Conservation (phyloP, 495 filamentous ascomycete genomes). For the Chlorociboria aeruginascens region DNA sequence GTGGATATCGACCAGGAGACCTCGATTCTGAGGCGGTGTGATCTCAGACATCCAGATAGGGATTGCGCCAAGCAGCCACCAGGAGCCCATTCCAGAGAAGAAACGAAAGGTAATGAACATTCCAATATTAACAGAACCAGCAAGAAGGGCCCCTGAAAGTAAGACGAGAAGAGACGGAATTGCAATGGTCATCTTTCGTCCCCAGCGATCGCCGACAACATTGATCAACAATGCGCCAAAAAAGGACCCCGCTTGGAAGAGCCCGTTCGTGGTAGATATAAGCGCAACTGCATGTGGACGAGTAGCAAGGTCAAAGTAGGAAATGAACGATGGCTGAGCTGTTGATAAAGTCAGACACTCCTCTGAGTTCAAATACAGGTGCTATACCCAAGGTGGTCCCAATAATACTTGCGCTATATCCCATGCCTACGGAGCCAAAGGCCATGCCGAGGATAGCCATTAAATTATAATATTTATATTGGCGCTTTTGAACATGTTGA, state of each 20-base stretch:
- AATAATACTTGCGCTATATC: no score
- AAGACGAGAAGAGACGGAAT: conserved; percentile 3
- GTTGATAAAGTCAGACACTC: neutral
- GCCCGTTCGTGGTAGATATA: conserved; percentile 20
- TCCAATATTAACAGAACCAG: conserved; percentile 14
- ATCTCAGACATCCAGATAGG: conserved; percentile 20
- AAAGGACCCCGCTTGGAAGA: conserved; percentile 21
- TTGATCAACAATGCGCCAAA: conserved; percentile 12
- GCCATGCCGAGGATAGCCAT: no score
- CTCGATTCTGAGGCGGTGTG: conserved; percentile 11
- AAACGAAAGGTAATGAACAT: conserved; percentile 19
- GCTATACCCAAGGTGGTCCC: no score
- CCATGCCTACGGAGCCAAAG: no score
- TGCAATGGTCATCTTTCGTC: conserved; percentile 17
- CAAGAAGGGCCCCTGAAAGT: conserved; percentile 18
- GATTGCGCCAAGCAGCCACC: conserved; percentile 4
- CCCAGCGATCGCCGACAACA: conserved; percentile 10
- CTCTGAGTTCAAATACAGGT: no score
- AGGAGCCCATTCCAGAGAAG: conserved; percentile 11
- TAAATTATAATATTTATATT: no score
- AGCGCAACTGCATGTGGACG: conserved; percentile 13
- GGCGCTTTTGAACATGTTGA: no score
- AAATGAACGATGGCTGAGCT: conserved; percentile 19
- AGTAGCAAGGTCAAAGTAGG: conserved; percentile 20
- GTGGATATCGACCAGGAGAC: conserved; percentile 16